These are phyloP conservation scores for Hirschioporus abietinus DNA, from an alignment of 768 basidiomycete genomes.

Conservation along the genomic window DNA sequence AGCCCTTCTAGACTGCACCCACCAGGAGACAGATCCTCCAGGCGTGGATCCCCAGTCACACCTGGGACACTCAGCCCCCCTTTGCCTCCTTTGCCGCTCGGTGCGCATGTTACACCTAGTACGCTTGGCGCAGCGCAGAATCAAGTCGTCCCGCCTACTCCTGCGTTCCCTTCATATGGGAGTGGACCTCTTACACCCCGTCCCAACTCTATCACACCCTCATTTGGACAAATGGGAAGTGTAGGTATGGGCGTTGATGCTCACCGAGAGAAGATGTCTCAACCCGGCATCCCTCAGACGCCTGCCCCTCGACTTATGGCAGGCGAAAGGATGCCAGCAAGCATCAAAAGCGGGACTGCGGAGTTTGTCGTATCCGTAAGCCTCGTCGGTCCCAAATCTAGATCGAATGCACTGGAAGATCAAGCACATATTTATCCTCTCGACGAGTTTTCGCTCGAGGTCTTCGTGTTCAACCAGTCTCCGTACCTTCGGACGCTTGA, in stretches of 20 bases:
- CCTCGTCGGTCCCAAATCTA: slow-evolving; percentile 26
- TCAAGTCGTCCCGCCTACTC: slow-evolving; percentile 43
- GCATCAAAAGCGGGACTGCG: slow-evolving; percentile 37
- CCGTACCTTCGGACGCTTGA: slow-evolving; percentile 74
- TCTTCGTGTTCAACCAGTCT: slow-evolving; percentile 83
- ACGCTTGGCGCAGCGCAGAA: not conserved
- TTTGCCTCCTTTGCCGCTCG: not conserved
- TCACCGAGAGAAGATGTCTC: slow-evolving; percentile 42
- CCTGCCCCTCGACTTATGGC: slow-evolving; percentile 50
- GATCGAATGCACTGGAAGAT: slow-evolving; percentile 18
- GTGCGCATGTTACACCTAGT: not conserved
- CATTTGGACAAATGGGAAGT: slow-evolving; percentile 42
- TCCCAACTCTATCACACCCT: slow-evolving; percentile 51
- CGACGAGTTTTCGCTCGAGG: slow-evolving; percentile 74
- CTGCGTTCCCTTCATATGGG: slow-evolving; percentile 70
- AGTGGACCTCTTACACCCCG: slow-evolving; percentile 41
- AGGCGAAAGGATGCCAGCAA: slow-evolving; percentile 30
- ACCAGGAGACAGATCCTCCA: slow-evolving; percentile 8
- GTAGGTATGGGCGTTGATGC: slow-evolving; percentile 62
- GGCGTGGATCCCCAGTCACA: slow-evolving; percentile 7
- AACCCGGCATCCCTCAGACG: slow-evolving; percentile 38
- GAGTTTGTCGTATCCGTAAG: slow-evolving; percentile 70
- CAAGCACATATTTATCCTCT: slow-evolving; percentile 59
- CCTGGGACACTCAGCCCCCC: slow-evolving; percentile 1
- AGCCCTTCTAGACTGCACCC: slow-evolving; percentile 11